Conservation (phyloP, 2,329 filamentous ascomycete genomes). For the Trichophyton benhamiae region DNA sequence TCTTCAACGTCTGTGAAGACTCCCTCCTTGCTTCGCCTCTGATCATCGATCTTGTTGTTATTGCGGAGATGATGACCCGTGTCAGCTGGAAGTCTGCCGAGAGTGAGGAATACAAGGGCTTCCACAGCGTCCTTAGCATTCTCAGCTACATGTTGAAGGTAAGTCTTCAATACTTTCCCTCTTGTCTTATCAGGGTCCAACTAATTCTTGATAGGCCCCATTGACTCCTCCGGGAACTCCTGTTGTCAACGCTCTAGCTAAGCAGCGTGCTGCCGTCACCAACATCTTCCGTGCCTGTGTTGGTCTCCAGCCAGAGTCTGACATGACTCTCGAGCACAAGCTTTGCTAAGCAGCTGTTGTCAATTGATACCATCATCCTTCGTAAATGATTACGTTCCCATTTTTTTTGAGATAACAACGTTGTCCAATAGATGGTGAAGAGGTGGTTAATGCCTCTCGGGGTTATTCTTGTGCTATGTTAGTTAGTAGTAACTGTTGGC, state of each 20-base stretch:
- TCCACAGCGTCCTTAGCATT: slow-evolving; percentile 93
- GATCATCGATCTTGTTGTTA: slow-evolving; percentile 89
- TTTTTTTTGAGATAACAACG: neutral
- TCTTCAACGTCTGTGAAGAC: slow-evolving; percentile 99
- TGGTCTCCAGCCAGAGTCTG: slow-evolving; percentile 89
- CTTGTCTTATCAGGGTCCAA: neutral
- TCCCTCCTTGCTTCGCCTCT: slow-evolving; percentile 88
- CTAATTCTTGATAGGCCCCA: slow-evolving; percentile 51
- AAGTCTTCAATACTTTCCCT: slow-evolving; percentile 10
- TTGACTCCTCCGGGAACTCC: slow-evolving; percentile 88
- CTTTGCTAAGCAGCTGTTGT: slow-evolving; percentile 52
- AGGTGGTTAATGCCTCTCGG: neutral
- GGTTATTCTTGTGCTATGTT: neutral
- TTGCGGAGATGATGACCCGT: slow-evolving; percentile 97
- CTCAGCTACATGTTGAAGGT: slow-evolving; percentile 95
- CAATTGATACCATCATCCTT: neutral
- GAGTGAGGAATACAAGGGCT: slow-evolving; percentile 67
- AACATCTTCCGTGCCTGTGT: slow-evolving; percentile 99
- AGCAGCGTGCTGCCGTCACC: slow-evolving; percentile 86
- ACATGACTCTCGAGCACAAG: slow-evolving; percentile 99
- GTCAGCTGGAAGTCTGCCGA: slow-evolving; percentile 72
- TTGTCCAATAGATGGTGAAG: neutral
- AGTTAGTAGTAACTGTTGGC: neutral
- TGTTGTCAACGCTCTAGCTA: slow-evolving; percentile 87
- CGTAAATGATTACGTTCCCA: neutral